Conservation (phyloP, 2,329 filamentous ascomycete species). For the Phyllosticta citriasiana region DNA sequence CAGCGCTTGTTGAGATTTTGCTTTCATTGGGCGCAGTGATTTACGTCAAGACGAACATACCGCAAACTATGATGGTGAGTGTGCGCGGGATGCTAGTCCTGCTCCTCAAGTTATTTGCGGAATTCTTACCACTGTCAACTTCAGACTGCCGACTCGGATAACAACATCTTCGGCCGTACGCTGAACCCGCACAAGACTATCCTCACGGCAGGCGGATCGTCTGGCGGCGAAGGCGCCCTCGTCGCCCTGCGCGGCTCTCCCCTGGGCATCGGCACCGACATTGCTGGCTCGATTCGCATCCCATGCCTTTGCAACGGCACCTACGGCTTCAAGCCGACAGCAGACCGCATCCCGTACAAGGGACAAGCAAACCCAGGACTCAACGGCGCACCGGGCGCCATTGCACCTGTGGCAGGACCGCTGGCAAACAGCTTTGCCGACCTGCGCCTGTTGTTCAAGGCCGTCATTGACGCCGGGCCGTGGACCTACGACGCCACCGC, state of each 20-base stretch:
- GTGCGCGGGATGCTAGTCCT: not conserved
- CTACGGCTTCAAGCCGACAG: conserved; percentile 23
- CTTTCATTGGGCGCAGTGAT: conserved; percentile 38
- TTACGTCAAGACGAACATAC: conserved; percentile 44
- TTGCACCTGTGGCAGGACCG: conserved; percentile 37
- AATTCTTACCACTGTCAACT: not conserved
- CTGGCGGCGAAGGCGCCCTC: conserved; percentile 48
- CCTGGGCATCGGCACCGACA: conserved; percentile 37
- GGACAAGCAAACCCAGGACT: conserved; percentile 31
- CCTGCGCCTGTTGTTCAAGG: conserved; percentile 44
- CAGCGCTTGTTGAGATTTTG: conserved; percentile 25
- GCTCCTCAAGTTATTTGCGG: not conserved
- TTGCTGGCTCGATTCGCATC: conserved; percentile 11
- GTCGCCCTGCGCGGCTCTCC: conserved; percentile 41
- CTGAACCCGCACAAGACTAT: conserved; percentile 44
- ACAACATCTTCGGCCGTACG: conserved; percentile 42
- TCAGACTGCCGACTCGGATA: conserved; percentile 36
- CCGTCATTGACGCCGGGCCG: conserved; percentile 42
- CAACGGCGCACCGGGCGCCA: conserved; percentile 35
- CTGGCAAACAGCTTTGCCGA: conserved; percentile 44
- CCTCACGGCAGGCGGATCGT: conserved; percentile 43
- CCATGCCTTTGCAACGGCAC: conserved; percentile 8
- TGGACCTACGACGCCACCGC: conserved; percentile 39
- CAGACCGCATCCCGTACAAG: conserved; percentile 27
- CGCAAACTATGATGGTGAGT: conserved; percentile 44